Conservation (phyloP, 768 basidiomycete genomes). For the Tulasnella sp. region DNA sequence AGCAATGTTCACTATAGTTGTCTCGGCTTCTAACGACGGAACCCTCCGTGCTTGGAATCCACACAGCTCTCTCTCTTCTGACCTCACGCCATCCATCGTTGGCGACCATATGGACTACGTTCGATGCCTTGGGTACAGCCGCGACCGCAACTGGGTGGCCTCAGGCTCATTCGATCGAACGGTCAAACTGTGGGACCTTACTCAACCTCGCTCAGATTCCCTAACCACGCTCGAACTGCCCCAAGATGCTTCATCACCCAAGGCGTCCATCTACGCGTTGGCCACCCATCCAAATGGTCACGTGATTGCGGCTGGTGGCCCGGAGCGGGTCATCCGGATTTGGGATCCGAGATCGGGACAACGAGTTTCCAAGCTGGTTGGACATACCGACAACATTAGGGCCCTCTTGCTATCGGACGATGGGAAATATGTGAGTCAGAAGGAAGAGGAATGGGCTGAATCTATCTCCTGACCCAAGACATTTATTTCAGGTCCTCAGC, state of each 20-base stretch:
- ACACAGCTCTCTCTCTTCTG: constrained; percentile 44
- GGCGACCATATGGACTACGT: constrained; percentile 85
- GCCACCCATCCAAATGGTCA: constrained; percentile 76
- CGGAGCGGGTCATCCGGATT: constrained; percentile 82
- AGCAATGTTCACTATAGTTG: constrained; percentile 46
- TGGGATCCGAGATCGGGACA: constrained; percentile 92
- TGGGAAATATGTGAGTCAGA: constrained; percentile 71
- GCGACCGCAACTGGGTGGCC: constrained; percentile 80
- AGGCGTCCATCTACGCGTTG: constrained; percentile 69
- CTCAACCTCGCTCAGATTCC: constrained; percentile 43
- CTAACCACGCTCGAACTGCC: constrained; percentile 64
- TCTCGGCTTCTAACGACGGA: constrained; percentile 94
- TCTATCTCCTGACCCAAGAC: not conserved
- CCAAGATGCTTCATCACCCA: constrained; percentile 59
- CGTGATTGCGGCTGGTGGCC: constrained; percentile 82
- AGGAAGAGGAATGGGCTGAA: not conserved
- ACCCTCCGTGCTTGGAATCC: constrained; percentile 93
- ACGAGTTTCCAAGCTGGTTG: constrained; percentile 79
- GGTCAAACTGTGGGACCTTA: constrained; percentile 90
- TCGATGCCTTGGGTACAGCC: constrained; percentile 71
- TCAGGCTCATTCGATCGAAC: constrained; percentile 93
- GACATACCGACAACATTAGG: constrained; percentile 96
- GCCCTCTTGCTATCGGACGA: constrained; percentile 87
- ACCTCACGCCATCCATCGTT: constrained; percentile 50
- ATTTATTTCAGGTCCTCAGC: constrained; percentile 58